These are phyloP conservation scores for Colletotrichum sp. DNA, from an alignment of 2,329 filamentous ascomycete genomes.

Conservation along the genomic window DNA sequence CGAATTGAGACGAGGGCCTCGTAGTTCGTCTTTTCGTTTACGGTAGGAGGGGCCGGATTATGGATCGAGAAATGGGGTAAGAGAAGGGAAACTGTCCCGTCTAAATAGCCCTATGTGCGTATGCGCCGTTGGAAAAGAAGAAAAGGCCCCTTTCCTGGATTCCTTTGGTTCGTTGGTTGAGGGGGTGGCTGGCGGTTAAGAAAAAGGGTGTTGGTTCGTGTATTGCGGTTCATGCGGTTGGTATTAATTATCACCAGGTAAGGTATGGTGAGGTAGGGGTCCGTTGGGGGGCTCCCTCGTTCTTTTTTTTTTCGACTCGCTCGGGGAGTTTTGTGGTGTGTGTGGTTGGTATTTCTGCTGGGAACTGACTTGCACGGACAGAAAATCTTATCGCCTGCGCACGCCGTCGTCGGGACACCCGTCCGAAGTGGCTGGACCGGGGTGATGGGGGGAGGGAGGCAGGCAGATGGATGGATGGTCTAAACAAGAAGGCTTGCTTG, in stretches of 20 bases:
- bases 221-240: slow-evolving; percentile 2
- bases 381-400: slow-evolving; percentile 3
- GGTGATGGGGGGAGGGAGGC: not conserved
- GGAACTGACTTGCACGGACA: not conserved
- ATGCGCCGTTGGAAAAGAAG: not conserved
- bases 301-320: not conserved
- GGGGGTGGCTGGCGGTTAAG: not conserved
- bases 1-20: not conserved
- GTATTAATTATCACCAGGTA: slow-evolving; percentile 7
- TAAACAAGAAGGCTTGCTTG: not conserved
- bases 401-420: slow-evolving; percentile 12
- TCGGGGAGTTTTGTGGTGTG: not conserved
- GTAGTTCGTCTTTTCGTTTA: not conserved
- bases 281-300: not conserved
- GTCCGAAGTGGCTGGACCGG: slow-evolving; percentile 1
- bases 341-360: not conserved
- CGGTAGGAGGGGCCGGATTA: not conserved
- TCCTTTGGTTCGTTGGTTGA: not conserved
- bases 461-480: not conserved
- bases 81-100: not conserved
- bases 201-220: not conserved
- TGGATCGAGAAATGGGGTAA: not conserved
- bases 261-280: slow-evolving; percentile 5
- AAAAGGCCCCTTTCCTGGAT: not conserved
- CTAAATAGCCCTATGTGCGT: not conserved